Base-by-base conservation (phyloP, 2,329 filamentous ascomycete genomes). In the Cordyceps fumosorosea region DNA sequence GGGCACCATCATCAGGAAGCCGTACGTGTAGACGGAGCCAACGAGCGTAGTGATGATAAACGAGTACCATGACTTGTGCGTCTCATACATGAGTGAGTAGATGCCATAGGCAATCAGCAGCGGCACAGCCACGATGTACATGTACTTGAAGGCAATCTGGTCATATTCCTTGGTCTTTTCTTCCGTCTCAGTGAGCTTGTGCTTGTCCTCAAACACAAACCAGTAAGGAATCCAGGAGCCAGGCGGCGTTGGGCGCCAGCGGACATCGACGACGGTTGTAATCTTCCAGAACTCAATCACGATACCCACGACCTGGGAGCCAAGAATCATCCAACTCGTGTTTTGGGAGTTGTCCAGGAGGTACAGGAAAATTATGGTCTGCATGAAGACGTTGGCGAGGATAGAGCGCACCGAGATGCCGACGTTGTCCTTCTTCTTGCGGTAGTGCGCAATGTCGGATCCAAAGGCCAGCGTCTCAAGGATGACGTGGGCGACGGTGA, bases 401-500 rank as follows among this genome's bases (percentile, higher is more conserved):
- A 99, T 99, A 37, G 93, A 96, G 62, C 95, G 91, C 64, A 99
- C 89, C 1, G 93, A 97, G 52, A 96, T 96, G 66, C 95, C 95
- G 32, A 99, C 90, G 63, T 96, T 95, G 78, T 98, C 96, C 82
- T 99, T 99, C 88, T 99, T 99, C 81, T 98, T 97, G 73, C 93
- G 91, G 86, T 95, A 99, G 77, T 99, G 95, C 55, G 92, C 87
- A 73, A 99, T 96, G 73, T 99, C 95, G 72, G 89, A 96, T 71
- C 96, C 96, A 80, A 99, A 99, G 1, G 95, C 95, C 40, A 99
- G 84, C 71, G 90, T 93, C 77, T 99, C 95, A 66, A 99, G 93
- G 68, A 99, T 80, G 83, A 96, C 92, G 77, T 99, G 95, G 45
- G 95, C 82, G 63, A 99, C 83, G 66, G 87, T 93, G 68, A 96